Evolutionary conservation across 2,329 filamentous ascomycete species (phyloP).

Genomic region (Hymenoscyphus albidus): DNA sequence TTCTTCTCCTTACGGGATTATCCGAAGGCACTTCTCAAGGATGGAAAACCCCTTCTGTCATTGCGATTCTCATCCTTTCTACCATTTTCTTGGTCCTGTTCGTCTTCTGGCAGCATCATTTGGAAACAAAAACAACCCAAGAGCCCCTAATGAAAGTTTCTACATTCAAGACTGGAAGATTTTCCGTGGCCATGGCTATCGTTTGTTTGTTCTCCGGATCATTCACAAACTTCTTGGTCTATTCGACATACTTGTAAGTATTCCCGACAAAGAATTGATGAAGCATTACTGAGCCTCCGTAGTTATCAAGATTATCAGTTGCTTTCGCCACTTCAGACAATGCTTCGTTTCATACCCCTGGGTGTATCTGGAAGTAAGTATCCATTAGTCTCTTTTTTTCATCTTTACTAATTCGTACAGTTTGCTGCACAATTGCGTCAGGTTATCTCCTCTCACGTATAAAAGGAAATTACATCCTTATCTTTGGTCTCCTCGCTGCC

Average conservation of each 20-base stretch:
- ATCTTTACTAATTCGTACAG: constrained; percentile 10
- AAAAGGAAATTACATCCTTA: constrained; percentile 51
- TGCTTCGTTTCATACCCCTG: constrained; percentile 64
- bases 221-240: constrained; percentile 67
- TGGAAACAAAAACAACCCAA: constrained; percentile 48
- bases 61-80: constrained; percentile 44
- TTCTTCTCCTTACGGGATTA: constrained; percentile 62
- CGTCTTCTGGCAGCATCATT: constrained; percentile 45
- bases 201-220: constrained; percentile 63
- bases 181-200: constrained; percentile 60
- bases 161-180: constrained; percentile 56
- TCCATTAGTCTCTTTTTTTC: too few relatives aligned
- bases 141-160: constrained; percentile 64
- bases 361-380: constrained; percentile 49
- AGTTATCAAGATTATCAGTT: constrained; percentile 64
- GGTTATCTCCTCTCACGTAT: constrained; percentile 28
- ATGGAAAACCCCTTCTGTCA: constrained; percentile 61
- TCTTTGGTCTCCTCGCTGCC: constrained; percentile 39
- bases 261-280: too few relatives aligned
- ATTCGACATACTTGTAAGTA: constrained; percentile 57
- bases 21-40: constrained; percentile 68
- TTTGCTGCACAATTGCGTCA: constrained; percentile 21
- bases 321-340: constrained; percentile 60
- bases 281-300: too few relatives aligned
- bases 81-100: constrained; percentile 46